Conservation (phyloP, 305 asterid genomes). For the Rubia peregrina region DNA sequence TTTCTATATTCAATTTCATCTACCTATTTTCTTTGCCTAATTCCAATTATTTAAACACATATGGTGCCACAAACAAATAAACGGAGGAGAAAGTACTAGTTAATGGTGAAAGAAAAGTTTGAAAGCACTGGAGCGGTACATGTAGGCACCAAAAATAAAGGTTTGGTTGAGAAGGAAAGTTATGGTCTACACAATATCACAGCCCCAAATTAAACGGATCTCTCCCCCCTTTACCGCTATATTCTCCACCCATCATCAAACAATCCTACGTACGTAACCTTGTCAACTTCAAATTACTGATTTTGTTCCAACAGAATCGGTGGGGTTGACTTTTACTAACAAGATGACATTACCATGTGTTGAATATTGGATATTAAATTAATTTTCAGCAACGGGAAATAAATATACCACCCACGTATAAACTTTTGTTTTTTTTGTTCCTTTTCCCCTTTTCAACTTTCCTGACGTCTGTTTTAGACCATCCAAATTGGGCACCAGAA, state of each 20-base stretch:
- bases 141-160: too few species aligned
- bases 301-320: background rate
- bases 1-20: too few species aligned
- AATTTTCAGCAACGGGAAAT: background rate
- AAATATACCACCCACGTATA: background rate
- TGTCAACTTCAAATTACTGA: background rate
- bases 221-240: background rate
- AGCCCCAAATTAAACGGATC: conserved; percentile 1
- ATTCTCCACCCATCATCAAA: background rate
- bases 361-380: background rate
- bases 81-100: too few species aligned
- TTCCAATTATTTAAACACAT: too few species aligned
- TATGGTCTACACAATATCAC: background rate
- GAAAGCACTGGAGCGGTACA: too few species aligned
- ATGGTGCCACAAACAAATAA: too few species aligned
- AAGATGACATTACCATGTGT: background rate
- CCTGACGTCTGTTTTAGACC: background rate
- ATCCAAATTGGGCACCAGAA: too few species aligned
- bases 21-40: too few species aligned
- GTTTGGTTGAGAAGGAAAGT: too few species aligned
- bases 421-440: background rate
- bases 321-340: background rate
- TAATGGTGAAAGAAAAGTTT: too few species aligned
- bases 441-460: background rate
- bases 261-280: background rate